Evolutionary conservation across 352 stramenopile species (phyloP), one percentile per base, ranked within the genome.

Genomic region (Aphanomyces stellatus): DNA sequence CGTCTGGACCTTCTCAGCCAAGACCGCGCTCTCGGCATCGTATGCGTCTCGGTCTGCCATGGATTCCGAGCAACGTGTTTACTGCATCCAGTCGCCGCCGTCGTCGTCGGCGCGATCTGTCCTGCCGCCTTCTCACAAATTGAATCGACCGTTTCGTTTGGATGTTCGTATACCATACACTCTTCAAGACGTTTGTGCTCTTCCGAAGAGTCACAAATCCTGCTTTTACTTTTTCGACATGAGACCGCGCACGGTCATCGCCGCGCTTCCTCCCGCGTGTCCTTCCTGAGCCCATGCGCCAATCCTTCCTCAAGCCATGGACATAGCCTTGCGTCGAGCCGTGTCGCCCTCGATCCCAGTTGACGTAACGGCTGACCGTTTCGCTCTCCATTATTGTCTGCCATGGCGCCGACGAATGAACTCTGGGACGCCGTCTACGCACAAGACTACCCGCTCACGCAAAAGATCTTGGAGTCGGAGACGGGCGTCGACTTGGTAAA

Each of bases 1-100:
- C 43, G 89, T 79, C 0, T 76, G 48, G 19, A 69, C 51, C 24
- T 51, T 51, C 17, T 53, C 35, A 11, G 17, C 27, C 25, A 57
- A n/a, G 17, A 30, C 25, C 1, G n/a, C 49, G 22, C 22, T 57
- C 19, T 57, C 49, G 25, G 7, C 30, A 24, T n/a, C 2, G 49
- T 57, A 35, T 24, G 49, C 30, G 19, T 30, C 27, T 11, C 10
- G 10, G 4, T 30, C 22, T 34, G 19, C 19, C 30, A 30, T 53
- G 19, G 7, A 15, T 53, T 22, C 17, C 17, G 46, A 15, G 7
- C 33, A 13, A 33, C 25, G 49, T n/a, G 49, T 30, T 24, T 46
- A 2, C 22, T 57, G 49, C 49, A 57, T 28, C 17, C 8, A 28
- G 46, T 53, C 11, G 17, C 37, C 8, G 8, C 37, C 37, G 37